Evolutionary conservation across 345 rosid genomes (phyloP), one percentile per base, ranked within the genome.

Genomic region (thale cress (Arabidopsis thaliana)): DNA sequence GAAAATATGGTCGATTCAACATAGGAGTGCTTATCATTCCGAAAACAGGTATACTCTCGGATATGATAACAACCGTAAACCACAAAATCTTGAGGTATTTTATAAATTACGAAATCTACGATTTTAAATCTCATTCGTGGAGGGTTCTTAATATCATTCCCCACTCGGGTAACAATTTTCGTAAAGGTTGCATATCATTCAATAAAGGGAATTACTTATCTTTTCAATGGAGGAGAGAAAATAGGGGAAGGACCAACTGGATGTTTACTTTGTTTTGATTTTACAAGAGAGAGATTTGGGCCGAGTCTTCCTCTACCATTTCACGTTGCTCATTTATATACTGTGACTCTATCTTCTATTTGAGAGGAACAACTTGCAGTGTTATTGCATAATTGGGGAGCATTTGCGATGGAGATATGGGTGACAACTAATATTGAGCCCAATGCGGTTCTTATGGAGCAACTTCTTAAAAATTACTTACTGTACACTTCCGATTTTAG

Each of bases 51-150:
- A 28, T 28, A 28, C 32, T 6, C 3, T 55, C 32, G 68, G 14
- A 89, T 45, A 32, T 2, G 40, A 33, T 10, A 56, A 32, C 61
- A 57, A 57, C 7, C 32, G 32, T 28, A 28, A 28, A 28, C 32
- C 32, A 28, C 32, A 28, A 28, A 57, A 57, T 33, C 70, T 45
- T 45, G 49, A 6, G 20, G 3, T 14, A 6, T n/a, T 1, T 1
- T 13, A 1, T 1, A 2, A 13, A 13, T 4, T 42, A 42, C 46
- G 16, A 42, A 41, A 41, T 28, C 32, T 28, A 28, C 32, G 32
- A 28, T 28, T 28, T 28, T 2, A 28, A 28, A 28, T 28, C 32
- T 28, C 32, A 28, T 2, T 28, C 32, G 4, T 28, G 32, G 32
- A 28, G 32, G 32, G 32, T 28, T 28, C 32, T 28, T 28, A 4